Conservation (phyloP, 192 early-diverging fungal species). For the Spizellomyces sp. region DNA sequence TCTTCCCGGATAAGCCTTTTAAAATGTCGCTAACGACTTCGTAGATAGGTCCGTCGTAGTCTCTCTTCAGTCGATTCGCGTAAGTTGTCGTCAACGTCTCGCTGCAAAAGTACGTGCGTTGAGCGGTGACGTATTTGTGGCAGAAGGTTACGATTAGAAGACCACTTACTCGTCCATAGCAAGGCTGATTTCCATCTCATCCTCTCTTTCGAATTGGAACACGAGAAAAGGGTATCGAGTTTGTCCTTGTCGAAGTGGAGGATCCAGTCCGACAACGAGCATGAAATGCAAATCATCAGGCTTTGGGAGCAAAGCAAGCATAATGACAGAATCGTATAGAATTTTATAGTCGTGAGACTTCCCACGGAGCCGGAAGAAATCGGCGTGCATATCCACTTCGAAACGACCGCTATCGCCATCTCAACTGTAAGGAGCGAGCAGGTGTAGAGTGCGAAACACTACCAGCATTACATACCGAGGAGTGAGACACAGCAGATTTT, state of each 20-base stretch:
- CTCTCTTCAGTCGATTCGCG: slow-evolving; percentile 73
- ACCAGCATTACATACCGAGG: slow-evolving; percentile 64
- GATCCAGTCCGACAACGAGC: slow-evolving; percentile 93
- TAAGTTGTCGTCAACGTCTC: slow-evolving; percentile 71
- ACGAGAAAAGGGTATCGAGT: slow-evolving; percentile 94
- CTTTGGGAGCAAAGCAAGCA: slow-evolving; percentile 88
- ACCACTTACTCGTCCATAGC: slow-evolving; percentile 73
- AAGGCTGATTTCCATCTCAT: slow-evolving; percentile 81
- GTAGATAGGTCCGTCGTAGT: slow-evolving; percentile 85
- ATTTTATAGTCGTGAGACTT: slow-evolving; percentile 99
- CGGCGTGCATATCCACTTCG: slow-evolving; percentile 89
- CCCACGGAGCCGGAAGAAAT: slow-evolving; percentile 91
- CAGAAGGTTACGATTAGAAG: background rate
- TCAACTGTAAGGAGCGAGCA: background rate
- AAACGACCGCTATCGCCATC: slow-evolving; percentile 76
- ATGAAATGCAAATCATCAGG: slow-evolving; percentile 90
- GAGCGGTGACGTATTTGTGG: background rate
- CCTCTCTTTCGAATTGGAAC: slow-evolving; percentile 93
- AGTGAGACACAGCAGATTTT: slow-evolving; percentile 86
- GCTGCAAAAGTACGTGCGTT: slow-evolving; percentile 27
- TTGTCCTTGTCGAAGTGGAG: slow-evolving; percentile 95
- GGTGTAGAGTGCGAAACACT: background rate
- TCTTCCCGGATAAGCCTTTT: slow-evolving; percentile 76
- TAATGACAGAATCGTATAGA: slow-evolving; percentile 78
- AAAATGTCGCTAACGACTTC: slow-evolving; percentile 87